Base-by-base conservation (phyloP, 495 filamentous ascomycete species). In the Tuber umbilicatum region DNA sequence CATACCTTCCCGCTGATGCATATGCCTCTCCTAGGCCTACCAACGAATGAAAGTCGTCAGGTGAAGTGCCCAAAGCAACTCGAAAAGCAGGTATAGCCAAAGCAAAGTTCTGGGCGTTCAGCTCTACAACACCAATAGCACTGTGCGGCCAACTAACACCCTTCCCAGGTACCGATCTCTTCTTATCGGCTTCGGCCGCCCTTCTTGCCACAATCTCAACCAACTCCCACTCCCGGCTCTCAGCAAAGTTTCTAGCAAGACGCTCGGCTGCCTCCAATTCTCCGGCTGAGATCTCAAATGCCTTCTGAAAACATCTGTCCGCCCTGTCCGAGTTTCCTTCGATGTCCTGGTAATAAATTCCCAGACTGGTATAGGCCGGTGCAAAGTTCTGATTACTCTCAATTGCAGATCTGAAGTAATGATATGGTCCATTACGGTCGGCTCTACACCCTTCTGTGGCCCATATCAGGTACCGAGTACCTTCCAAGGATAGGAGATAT, bases 1-100 rank as follows among this genome's bases (percentile, higher is more conserved):
- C 91, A 77, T 94, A 97, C 74, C 94, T 86, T 14, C 95, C 95
- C 17, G 94, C 97, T 75, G 94, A 93, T 81, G 97, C 92, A 80
- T 99, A 98, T 80, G 92, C 93, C 84, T 99, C 95, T 21, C 94
- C 95, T 16, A 99, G 87, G 17, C 95, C 96, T 27, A 99, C 91
- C 91, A 94, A 99, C 17, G 92, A 94, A 83, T 98, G 90, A 78
- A 97, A 98, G 78, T 97, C 93, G 55, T 88, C 84, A 4, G 94
- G 93, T 7, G 90, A 87, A 55, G 94, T 91, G 69, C 94, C 86
- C 23, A 98, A 86, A n/a, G 95, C 94, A 14, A 91, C 88, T 80
- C 97, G 93, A 82, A 97, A 99, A 0, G 94, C 96, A 31, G 93
- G 89, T 70, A 97, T 92, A 40, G 93, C 93, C 81, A 93, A 91